Conservation (phyloP, 148 eudicot genomes). For the Rhododendron griersonianum region DNA sequence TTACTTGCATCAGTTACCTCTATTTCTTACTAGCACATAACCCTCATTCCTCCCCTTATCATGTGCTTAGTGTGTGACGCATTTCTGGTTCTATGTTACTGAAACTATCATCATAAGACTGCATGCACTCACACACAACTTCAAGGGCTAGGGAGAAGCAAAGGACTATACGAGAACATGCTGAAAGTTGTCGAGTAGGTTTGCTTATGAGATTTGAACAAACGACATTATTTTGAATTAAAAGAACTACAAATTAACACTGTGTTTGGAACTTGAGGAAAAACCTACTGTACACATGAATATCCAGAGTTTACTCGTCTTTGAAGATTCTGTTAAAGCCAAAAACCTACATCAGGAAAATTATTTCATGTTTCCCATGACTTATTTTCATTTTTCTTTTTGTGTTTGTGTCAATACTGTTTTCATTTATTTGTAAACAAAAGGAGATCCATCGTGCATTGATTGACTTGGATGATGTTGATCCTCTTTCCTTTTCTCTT, state of each 20-base stretch:
- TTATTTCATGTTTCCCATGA: not conserved
- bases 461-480: not conserved
- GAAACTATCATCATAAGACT: not conserved
- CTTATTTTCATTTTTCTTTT: not conserved
- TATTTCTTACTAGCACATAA: not conserved
- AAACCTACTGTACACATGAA: not conserved
- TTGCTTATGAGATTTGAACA: not conserved
- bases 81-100: not conserved
- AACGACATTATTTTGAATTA: not conserved
- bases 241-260: not conserved
- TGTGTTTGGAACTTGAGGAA: no score
- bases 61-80: not conserved
- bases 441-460: slow-evolving; percentile 1
- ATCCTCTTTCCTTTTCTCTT: not conserved
- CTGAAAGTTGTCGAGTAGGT: not conserved
- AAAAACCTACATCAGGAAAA: not conserved
- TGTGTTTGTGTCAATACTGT: not conserved
- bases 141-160: not conserved
- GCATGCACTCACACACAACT: not conserved
- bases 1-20: not conserved
- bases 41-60: not conserved
- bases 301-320: not conserved
- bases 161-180: not conserved
- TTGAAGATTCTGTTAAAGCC: not conserved
- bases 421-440: not conserved